These are phyloP conservation scores for Coemansia sp. DNA, from an alignment of 192 early-diverging fungal species.

Conservation along the genomic window DNA sequence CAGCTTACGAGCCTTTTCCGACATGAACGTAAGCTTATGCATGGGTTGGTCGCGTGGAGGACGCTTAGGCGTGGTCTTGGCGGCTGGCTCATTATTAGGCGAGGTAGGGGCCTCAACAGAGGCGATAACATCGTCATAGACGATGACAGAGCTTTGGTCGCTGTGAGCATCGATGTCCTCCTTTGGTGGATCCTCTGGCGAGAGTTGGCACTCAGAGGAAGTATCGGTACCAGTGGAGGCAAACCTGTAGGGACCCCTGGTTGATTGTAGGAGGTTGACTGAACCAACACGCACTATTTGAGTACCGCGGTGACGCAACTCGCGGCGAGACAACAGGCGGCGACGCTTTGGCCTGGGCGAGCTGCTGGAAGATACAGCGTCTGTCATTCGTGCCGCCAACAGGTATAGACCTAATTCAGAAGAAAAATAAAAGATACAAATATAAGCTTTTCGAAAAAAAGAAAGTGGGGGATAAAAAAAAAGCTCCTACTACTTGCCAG, in stretches of 20 bases:
- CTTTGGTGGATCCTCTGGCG: background rate
- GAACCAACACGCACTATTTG: conserved; percentile 45
- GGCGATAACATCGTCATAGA: background rate
- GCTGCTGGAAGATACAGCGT: background rate
- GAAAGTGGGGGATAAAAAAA: background rate
- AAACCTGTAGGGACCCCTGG: conserved; percentile 33
- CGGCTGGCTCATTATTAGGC: background rate
- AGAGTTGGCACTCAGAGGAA: background rate
- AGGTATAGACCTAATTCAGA: background rate
- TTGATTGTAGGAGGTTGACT: conserved; percentile 28
- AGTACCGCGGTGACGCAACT: conserved; percentile 34
- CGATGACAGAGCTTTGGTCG: background rate
- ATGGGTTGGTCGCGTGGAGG: background rate
- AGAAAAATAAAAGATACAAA: conserved; percentile 4
- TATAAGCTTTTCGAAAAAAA: background rate
- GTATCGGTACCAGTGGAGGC: background rate
- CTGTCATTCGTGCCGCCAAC: background rate
- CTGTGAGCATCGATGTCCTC: conserved; percentile 1
- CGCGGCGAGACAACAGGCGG: conserved; percentile 38
- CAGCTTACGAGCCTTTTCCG: conserved; percentile 24
- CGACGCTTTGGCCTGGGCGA: conserved; percentile 18
- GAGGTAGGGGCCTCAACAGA: background rate
- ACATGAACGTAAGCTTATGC: conserved; percentile 25
- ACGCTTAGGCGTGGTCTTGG: background rate
- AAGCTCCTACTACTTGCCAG: background rate